Conservation (phyloP, 192 early-diverging fungal species). For the Gonapodya prolifera region DNA sequence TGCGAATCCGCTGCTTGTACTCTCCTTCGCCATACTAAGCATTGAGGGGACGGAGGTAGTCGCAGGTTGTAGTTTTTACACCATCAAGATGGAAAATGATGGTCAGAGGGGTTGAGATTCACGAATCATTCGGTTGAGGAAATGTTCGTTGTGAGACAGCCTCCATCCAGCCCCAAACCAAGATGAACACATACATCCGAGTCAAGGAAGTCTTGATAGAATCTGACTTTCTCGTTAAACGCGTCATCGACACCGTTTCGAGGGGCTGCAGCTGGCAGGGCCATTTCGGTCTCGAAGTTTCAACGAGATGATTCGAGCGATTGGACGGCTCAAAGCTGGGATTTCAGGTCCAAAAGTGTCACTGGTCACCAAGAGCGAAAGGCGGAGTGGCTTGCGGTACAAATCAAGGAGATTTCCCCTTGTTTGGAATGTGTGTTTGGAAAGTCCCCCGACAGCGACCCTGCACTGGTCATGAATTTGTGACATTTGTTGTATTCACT, state of each 20-base stretch:
- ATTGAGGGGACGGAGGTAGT: too few species aligned
- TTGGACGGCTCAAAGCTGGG: not conserved
- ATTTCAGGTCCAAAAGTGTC: not conserved
- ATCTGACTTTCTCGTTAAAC: constrained; percentile 34
- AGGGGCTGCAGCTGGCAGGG: not conserved
- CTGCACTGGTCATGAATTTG: too few species aligned
- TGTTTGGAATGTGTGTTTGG: not conserved
- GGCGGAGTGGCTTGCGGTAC: not conserved
- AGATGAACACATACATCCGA: constrained; percentile 22
- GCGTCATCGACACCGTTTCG: constrained; percentile 19
- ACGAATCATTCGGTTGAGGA: too few species aligned
- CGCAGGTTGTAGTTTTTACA: too few species aligned
- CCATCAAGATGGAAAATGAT: too few species aligned
- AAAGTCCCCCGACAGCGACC: too few species aligned
- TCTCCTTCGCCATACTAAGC: constrained; percentile 36
- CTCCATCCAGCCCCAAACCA: not conserved
- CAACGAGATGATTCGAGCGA: not conserved
- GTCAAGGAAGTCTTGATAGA: constrained; percentile 38
- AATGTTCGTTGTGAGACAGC: not conserved
- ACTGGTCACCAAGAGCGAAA: not conserved
- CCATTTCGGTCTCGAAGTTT: not conserved
- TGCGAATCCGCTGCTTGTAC: constrained; percentile 37
- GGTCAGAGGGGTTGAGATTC: too few species aligned
- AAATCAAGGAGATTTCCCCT: not conserved
- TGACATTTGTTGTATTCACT: not conserved